These are phyloP conservation scores for Cicer yamashitae DNA, from an alignment of 306 rosid species.

Conservation along the genomic window DNA sequence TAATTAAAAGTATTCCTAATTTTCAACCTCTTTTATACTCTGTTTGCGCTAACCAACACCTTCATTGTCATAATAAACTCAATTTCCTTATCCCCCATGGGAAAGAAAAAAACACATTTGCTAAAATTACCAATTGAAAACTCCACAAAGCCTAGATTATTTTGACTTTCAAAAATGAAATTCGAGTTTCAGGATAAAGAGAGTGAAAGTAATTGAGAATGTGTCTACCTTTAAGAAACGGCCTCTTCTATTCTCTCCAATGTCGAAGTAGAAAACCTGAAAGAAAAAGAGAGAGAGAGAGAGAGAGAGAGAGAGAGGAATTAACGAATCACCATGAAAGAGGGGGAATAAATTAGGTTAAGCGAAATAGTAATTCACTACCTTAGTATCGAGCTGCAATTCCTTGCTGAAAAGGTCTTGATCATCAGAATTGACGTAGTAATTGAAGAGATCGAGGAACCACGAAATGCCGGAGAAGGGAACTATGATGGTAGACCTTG, in stretches of 20 bases:
- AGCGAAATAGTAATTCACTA: background rate
- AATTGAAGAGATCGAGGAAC: conserved; percentile 98
- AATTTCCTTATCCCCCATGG: background rate
- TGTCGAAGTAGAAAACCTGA: conserved; percentile 95
- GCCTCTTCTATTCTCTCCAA: conserved; percentile 99
- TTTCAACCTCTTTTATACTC: background rate
- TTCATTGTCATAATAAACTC: background rate
- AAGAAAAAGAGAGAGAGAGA: background rate
- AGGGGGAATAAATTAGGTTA: background rate
- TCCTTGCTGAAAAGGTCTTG: conserved; percentile 97
- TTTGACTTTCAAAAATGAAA: background rate
- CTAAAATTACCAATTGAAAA: conserved; percentile 6
- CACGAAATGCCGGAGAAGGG: conserved; percentile 96
- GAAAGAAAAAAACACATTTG: background rate
- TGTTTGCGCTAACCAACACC: background rate
- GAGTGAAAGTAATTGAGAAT: background rate
- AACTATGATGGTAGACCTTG: conserved; percentile 97
- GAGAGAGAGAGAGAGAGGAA: background rate
- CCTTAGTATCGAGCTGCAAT: conserved; percentile 97
- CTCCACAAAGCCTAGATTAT: conserved; percentile 22
- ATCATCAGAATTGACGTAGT: conserved; percentile 90
- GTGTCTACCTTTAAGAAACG: conserved; percentile 89
- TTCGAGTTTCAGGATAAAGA: background rate
- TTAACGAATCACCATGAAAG: background rate
- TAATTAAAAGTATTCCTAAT: conserved; percentile 5